A percentile compares a stretch with the other conserved stretches of the same genome.
phyloP scores from a whole-genome alignment of 441 rosid genomes.

The Arabidopsis hybrid region DNA sequence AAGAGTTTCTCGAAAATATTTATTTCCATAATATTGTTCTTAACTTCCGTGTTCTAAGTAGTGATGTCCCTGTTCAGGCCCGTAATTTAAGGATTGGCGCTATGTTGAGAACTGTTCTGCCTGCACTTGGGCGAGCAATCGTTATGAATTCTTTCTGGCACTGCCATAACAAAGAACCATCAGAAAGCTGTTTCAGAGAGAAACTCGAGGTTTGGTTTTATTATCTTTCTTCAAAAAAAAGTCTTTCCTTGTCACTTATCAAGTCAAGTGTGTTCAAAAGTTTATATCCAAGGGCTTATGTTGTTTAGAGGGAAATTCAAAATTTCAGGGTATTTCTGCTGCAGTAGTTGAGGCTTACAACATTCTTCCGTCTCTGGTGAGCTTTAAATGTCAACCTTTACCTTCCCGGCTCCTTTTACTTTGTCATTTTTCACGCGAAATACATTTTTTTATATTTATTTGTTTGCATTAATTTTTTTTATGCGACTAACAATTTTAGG shows the following conservation, averaged over 20 bases:
- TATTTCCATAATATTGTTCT: not conserved
- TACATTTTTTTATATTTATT: not conserved
- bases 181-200: conserved; percentile 56
- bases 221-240: too few species aligned
- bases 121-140: conserved; percentile 86
- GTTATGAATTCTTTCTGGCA: conserved; percentile 60
- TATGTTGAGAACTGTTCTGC: conserved; percentile 87
- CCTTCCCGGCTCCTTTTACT: conserved; percentile 5
- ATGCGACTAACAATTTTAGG: not conserved
- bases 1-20: conserved; percentile 33
- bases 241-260: conserved; percentile 16
- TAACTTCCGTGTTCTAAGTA: not conserved
- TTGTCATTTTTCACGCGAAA: not conserved
- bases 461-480: not conserved
- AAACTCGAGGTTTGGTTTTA: conserved; percentile 81
- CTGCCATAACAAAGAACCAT: conserved; percentile 46
- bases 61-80: conserved; percentile 50
- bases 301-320: not conserved
- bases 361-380: conserved; percentile 82
- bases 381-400: conserved; percentile 34
- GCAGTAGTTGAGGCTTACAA: conserved; percentile 85
- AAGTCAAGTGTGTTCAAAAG: not conserved
- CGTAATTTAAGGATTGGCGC: conserved; percentile 94
- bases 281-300: conserved; percentile 17
- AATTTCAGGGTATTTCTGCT: conserved; percentile 65